phyloP scores from a whole-genome alignment of 306 rosid species.

The Malus orientalis region DNA sequence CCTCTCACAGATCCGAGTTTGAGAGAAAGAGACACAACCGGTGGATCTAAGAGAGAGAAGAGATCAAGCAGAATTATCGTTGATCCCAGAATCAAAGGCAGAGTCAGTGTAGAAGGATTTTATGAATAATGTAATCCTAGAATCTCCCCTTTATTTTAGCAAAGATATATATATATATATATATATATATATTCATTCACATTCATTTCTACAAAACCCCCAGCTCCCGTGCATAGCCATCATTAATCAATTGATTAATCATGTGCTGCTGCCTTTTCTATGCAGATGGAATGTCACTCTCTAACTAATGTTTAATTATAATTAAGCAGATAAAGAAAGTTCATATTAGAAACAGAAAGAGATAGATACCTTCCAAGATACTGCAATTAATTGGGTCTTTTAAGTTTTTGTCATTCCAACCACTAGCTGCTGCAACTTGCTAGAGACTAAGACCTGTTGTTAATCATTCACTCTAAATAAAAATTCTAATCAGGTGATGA shows the following conservation, averaged over 20 bases:
- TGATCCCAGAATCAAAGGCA: no score
- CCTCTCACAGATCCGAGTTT: no score
- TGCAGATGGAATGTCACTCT: slow-evolving; percentile 17
- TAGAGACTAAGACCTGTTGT: not conserved
- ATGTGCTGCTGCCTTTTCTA: not conserved
- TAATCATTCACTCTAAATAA: not conserved
- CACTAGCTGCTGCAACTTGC: slow-evolving; percentile 19
- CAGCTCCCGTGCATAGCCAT: not conserved
- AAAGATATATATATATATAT: not conserved
- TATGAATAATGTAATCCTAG: not conserved
- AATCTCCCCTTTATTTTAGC: not conserved
- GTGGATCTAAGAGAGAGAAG: not conserved
- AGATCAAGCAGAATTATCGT: not conserved
- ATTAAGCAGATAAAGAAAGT: not conserved
- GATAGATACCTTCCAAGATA: not conserved
- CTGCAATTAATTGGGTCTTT: not conserved
- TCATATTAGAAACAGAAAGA: not conserved
- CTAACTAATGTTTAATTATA: slow-evolving; percentile 4
- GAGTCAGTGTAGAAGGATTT: not conserved
- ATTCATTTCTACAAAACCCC: not conserved
- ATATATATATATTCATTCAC: not conserved
- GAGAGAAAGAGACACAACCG: not conserved
- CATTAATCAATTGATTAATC: not conserved
- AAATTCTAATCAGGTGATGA: not conserved
- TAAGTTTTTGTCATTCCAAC: not conserved